Evolutionary conservation across 2,329 filamentous ascomycete species (phyloP).

Genomic region (Fusarium guadeloupense): DNA sequence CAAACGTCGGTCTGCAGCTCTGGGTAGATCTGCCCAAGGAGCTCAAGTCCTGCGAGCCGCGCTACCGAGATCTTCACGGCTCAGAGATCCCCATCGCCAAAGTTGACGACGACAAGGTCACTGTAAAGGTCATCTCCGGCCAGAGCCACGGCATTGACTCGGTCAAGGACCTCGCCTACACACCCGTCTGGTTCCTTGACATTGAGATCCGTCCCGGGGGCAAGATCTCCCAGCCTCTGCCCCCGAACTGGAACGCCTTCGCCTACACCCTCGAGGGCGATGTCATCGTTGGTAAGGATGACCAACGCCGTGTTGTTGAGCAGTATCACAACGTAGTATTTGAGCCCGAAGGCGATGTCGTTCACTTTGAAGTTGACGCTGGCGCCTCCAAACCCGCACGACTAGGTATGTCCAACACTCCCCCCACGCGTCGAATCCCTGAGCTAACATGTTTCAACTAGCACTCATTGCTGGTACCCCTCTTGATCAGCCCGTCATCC

Average conservation of each 20-base stretch:
- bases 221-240: constrained; percentile 77
- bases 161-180: constrained; percentile 91
- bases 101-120: constrained; percentile 76
- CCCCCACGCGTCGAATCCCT: background rate
- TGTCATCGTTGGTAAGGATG: constrained; percentile 67
- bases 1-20: constrained; percentile 89
- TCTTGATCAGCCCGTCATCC: constrained; percentile 80
- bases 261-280: constrained; percentile 84
- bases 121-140: constrained; percentile 90
- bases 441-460: constrained; percentile 10
- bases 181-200: constrained; percentile 95
- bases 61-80: constrained; percentile 86
- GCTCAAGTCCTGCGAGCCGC: constrained; percentile 88
- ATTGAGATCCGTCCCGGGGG: constrained; percentile 83
- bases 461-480: constrained; percentile 83
- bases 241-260: constrained; percentile 88
- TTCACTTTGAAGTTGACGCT: constrained; percentile 75
- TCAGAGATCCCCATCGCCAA: constrained; percentile 81
- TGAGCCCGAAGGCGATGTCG: constrained; percentile 77
- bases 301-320: constrained; percentile 62
- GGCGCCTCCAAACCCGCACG: constrained; percentile 67
- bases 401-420: constrained; percentile 51
- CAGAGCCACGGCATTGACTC: constrained; percentile 85
- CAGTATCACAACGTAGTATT: constrained; percentile 93
- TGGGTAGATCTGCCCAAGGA: constrained; percentile 91